Evolutionary conservation across 768 basidiomycete species (phyloP), one percentile per base, ranked within the genome.

Genomic region (Boletus rubropictus): DNA sequence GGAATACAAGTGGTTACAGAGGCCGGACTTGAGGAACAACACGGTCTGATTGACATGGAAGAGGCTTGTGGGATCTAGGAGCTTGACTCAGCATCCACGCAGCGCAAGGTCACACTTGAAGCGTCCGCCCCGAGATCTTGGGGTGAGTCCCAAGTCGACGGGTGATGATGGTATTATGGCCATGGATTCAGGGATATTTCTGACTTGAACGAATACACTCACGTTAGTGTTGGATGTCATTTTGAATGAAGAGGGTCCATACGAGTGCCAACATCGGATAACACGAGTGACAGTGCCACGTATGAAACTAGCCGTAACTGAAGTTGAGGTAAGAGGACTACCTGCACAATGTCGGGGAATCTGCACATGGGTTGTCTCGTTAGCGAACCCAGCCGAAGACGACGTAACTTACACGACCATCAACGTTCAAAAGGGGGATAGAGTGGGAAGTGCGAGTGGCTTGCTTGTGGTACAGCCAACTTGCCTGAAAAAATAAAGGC

Each of bases 351-450:
- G 9, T 31, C 36, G 25, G 28, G n/a, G n/a, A 37, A 27, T 18
- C 24, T 37, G n/a, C 17, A 18, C 24, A 43, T 27, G 38, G 35
- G 33, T 17, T 31, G 35, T 42, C 9, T 38, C 8, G 44, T 24
- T 28, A 32, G 43, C 38, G 54, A 43, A 52, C 8, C 35, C 29
- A 39, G 33, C 44, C 40, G 33, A 35, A 12, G 36, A 25, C 6
- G 15, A n/a, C 28, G 40, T 17, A 22, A 15, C 27, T 21, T 36
- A 24, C 21, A 39, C 33, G 3, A 22, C 11, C 39, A 18, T 21
- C 32, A 24, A 24, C 35, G 18, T 32, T 50, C 31, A 21, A 44
- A 44, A 12, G 22, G 55, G 46, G 18, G 45, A 28, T 44, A 44
- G 32, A 40, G 54, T 18, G 54, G 48, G 33, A 40, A 38, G 28